Evolutionary conservation across 169 alveolate species (phyloP).

Genomic region (Amoebophrya sp.): DNA sequence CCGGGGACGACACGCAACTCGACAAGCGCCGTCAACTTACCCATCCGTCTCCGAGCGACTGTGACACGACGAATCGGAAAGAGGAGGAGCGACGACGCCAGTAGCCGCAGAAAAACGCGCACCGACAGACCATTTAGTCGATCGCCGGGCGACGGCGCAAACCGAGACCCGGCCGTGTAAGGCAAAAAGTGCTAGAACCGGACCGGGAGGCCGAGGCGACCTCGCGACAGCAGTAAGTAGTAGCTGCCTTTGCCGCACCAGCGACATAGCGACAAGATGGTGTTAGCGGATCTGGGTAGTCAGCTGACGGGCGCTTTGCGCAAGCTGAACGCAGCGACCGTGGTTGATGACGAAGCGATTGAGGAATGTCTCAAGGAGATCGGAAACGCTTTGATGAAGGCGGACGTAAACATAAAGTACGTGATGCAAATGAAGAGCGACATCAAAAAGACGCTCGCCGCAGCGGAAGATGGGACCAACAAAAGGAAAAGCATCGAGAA

Average conservation of each 20-base stretch:
- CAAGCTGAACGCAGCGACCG: slow-evolving; percentile 72
- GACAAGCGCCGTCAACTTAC: no score
- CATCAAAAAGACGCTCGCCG: slow-evolving; percentile 58
- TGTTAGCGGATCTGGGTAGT: slow-evolving; percentile 85
- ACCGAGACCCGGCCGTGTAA: no score
- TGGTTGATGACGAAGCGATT: slow-evolving; percentile 74
- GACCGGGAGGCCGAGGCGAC: no score
- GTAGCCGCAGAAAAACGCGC: no score
- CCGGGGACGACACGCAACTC: no score
- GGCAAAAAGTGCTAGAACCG: no score
- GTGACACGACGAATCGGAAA: no score
- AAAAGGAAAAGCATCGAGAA: slow-evolving; percentile 54
- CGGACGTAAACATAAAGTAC: slow-evolving; percentile 83
- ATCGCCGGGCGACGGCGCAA: no score
- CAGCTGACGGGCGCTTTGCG: slow-evolving; percentile 78
- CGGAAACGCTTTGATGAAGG: slow-evolving; percentile 72
- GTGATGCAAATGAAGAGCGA: slow-evolving; percentile 74
- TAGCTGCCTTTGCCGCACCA: neutral
- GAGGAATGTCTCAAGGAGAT: slow-evolving; percentile 77
- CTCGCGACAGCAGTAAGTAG: no score
- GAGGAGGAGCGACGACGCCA: no score
- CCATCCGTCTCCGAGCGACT: no score
- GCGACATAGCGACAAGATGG: slow-evolving; percentile 54
- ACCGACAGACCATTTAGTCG: no score
- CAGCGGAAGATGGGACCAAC: slow-evolving; percentile 43